A percentile compares a stretch with the other conserved stretches of the same genome.
phyloP scores from a whole-genome alignment of 2,329 filamentous ascomycete genomes.

The Erysiphe pulchra region DNA sequence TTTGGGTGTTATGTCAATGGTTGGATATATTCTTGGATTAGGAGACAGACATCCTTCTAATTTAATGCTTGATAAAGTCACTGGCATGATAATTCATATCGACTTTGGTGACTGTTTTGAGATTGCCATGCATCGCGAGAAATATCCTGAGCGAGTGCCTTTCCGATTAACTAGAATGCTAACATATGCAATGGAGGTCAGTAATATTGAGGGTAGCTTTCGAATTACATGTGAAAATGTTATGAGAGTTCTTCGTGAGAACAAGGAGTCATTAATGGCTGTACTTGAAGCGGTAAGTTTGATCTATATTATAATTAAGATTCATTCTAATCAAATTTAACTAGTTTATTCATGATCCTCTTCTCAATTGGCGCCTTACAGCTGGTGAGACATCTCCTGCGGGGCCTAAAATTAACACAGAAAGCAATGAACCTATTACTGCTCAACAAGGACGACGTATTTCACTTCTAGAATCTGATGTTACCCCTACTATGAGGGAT shows the following conservation, averaged over 20 bases:
- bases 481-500: conserved; percentile 26
- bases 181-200: conserved; percentile 99
- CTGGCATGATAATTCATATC: conserved; percentile 93
- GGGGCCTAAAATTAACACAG: conserved; percentile 40
- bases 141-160: conserved; percentile 89
- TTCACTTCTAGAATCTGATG: conserved; percentile 40
- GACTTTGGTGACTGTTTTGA: conserved; percentile 99
- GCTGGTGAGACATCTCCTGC: conserved; percentile 27
- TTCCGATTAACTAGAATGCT: conserved; percentile 97
- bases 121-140: conserved; percentile 97
- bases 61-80: conserved; percentile 85
- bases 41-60: conserved; percentile 96
- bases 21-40: conserved; percentile 94
- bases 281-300: conserved; percentile 79
- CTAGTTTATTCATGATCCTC: conserved; percentile 96
- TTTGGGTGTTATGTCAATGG: conserved; percentile 99
- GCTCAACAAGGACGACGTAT: conserved; percentile 28
- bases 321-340: neutral
- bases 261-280: conserved; percentile 97
- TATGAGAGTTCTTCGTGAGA: conserved; percentile 86
- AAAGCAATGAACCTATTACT: conserved; percentile 26
- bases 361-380: conserved; percentile 84
- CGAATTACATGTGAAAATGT: conserved; percentile 95
- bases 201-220: conserved; percentile 97
- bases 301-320: neutral